A percentile compares a stretch with the other conserved stretches of the same genome.
Evolutionary conservation across 805 yeast genomes (phyloP).

Genomic region (Ogataea glucozyma): DNA sequence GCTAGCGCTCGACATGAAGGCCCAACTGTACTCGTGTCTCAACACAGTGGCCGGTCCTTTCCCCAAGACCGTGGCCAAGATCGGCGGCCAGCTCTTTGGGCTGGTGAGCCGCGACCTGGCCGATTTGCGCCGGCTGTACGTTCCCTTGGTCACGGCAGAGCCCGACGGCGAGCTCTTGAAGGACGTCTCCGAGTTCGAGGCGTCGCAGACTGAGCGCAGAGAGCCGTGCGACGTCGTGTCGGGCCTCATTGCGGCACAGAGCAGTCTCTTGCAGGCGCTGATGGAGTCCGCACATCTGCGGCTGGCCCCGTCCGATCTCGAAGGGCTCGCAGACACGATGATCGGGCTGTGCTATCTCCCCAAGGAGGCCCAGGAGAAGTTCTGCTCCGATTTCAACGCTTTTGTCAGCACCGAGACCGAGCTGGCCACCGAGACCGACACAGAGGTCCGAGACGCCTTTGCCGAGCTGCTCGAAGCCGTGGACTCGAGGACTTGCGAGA

Average conservation of each 20-base stretch:
- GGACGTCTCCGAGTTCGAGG: slow-evolving; percentile 25
- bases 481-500: slow-evolving; percentile 40
- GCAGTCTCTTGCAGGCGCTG: slow-evolving; percentile 34
- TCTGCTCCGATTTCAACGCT: slow-evolving; percentile 61
- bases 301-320: slow-evolving; percentile 18
- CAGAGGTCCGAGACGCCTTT: slow-evolving; percentile 59
- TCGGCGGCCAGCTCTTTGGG: slow-evolving; percentile 13
- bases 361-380: slow-evolving; percentile 44
- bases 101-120: slow-evolving; percentile 24
- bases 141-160: slow-evolving; percentile 14
- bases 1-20: slow-evolving; percentile 27
- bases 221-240: slow-evolving; percentile 26
- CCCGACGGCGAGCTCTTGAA: slow-evolving; percentile 12
- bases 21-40: slow-evolving; percentile 33
- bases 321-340: slow-evolving; percentile 32
- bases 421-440: slow-evolving; percentile 47
- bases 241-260: slow-evolving; percentile 30
- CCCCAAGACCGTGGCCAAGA: slow-evolving; percentile 20
- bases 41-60: slow-evolving; percentile 29
- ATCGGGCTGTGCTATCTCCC: slow-evolving; percentile 44
- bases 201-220: slow-evolving; percentile 25
- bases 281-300: slow-evolving; percentile 23
- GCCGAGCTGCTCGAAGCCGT: slow-evolving; percentile 57
- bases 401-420: slow-evolving; percentile 79
- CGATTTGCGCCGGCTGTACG: slow-evolving; percentile 21